Base-by-base conservation (phyloP, 176 grass and related monocot genomes). In the Rhynchospora pubera region DNA sequence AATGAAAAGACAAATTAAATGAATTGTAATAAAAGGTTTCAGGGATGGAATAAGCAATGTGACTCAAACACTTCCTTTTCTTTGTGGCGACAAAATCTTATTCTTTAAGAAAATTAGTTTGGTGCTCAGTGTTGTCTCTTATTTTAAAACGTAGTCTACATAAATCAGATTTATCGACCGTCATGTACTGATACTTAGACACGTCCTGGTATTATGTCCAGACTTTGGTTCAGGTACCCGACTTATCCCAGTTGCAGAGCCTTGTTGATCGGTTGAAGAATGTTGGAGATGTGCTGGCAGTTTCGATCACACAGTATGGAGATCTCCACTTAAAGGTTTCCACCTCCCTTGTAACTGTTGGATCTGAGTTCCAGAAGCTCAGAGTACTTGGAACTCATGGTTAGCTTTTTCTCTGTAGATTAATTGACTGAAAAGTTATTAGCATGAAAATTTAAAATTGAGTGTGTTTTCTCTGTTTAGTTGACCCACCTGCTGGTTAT, bases 221-320 rank as follows among this genome's bases (percentile, higher is more conserved):
- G 92, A 98, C 91, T 66, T 69, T 98, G 70, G 96, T 91, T 77
- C 92, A 95, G 82, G 92, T 98, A 67, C 92, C 89, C 18, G 96
- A 98, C 82, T 78, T 95, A 24, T 84, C 86, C 64, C 96, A 91
- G 78, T 82, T 95, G 39, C 92, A 98, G 80, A 98, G 83, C 56
- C 83, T 98, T 67, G 96, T 98, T 44, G 96, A 98, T 34, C 90
- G 92, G 67, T 89, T 93, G 1, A 94, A 95, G 93, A 93, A 98
- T 77, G 87, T 89, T 1, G 92, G 96, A 7, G 89, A 98, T 23
- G 51, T 94, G 70, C 92, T 95, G 39, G 87, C 89, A 5, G 90
- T 98, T 55, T 83, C 92, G 60, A 88, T 94, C 68, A 91, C 90
- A 28, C 87, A 91, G 51, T 98, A 98, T 13, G 92, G 92, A 3